Conservation (phyloP, 306 rosid species). For the Spatholobus suberectus region DNA sequence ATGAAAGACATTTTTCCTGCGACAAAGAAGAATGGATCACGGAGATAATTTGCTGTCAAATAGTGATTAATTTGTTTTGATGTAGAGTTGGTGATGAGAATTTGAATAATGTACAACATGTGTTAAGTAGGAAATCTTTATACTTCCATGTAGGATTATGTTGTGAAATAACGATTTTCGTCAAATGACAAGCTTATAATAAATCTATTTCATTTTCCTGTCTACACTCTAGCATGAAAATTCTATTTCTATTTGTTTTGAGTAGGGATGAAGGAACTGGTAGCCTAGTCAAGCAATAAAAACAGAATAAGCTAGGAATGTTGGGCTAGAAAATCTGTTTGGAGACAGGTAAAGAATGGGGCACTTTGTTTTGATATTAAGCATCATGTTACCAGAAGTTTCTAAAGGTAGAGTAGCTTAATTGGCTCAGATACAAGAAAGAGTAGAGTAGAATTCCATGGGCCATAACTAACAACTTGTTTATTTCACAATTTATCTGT, state of each 20-base stretch:
- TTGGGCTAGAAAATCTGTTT: not conserved
- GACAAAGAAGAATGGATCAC: too few species aligned
- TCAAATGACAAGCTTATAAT: not conserved
- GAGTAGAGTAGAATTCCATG: not conserved
- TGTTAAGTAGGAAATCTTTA: not conserved
- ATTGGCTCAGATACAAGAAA: not conserved
- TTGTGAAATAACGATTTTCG: not conserved
- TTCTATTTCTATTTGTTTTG: not conserved
- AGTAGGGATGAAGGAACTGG: not conserved
- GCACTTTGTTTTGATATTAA: not conserved
- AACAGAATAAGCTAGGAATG: not conserved
- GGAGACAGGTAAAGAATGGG: not conserved
- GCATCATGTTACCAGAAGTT: not conserved
- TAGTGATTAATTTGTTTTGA: not conserved
- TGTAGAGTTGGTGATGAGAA: not conserved
- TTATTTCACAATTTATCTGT: not conserved
- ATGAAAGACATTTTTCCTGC: too few species aligned
- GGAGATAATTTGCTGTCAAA: conserved; percentile 34
- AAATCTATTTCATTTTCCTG: not conserved
- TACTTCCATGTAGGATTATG: not conserved
- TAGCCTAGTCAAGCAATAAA: not conserved
- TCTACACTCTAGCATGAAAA: not conserved
- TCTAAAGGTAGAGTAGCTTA: not conserved
- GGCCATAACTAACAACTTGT: not conserved
- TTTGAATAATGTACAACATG: not conserved